phyloP scores from a whole-genome alignment of 1,284 basidiomycete genomes.

The Ceratobasidium sp. region DNA sequence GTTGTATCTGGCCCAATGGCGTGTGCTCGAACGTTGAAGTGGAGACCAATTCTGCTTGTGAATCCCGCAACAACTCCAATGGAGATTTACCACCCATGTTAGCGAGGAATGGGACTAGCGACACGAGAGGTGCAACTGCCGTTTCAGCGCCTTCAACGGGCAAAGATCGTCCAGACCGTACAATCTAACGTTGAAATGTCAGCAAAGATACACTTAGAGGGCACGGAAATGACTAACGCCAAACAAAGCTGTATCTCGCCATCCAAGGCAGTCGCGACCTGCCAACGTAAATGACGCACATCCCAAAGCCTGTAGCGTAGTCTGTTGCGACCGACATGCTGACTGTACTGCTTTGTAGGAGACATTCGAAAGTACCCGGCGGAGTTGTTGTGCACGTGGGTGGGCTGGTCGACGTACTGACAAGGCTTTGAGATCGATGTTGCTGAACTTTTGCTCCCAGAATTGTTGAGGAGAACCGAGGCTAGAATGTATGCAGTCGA shows the following conservation, averaged over 20 bases:
- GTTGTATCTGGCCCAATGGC: constrained; percentile 63
- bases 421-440: constrained; percentile 8
- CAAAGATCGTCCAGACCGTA: constrained; percentile 64
- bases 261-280: constrained; percentile 31
- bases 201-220: not conserved
- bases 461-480: constrained; percentile 15
- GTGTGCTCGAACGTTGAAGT: constrained; percentile 62
- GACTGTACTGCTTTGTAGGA: constrained; percentile 21
- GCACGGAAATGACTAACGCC: constrained; percentile 31
- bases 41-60: constrained; percentile 61
- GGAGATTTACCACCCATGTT: constrained; percentile 53
- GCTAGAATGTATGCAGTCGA: constrained; percentile 2
- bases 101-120: constrained; percentile 62
- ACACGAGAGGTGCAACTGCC: constrained; percentile 61
- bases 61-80: constrained; percentile 54
- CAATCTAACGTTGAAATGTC: constrained; percentile 56
- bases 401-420: not conserved
- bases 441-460: constrained; percentile 19
- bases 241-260: constrained; percentile 11
- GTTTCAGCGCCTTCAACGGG: constrained; percentile 60
- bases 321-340: constrained; percentile 51
- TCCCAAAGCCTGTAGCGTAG: constrained; percentile 64
- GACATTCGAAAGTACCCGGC: constrained; percentile 11
- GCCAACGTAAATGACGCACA: constrained; percentile 60
- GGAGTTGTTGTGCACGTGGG: constrained; percentile 3